phyloP scores from a whole-genome alignment of 2,329 filamentous ascomycete genomes.

The Ophiocordyceps camponoti-floridani region DNA sequence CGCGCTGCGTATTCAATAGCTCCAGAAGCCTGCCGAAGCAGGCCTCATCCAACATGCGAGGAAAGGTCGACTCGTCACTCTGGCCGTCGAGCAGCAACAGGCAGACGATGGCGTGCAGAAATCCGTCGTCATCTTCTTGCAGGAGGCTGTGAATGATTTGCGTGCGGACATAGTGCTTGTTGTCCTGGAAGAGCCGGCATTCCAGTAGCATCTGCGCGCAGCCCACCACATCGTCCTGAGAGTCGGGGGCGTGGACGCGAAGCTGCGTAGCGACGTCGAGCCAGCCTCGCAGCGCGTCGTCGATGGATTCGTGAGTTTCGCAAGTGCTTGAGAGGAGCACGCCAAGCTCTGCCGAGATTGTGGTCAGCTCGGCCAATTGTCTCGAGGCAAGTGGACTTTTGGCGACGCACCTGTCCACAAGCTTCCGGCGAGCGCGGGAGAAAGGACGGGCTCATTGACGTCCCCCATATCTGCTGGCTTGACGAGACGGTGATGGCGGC shows the following conservation, averaged over 20 bases:
- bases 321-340: constrained; percentile 27
- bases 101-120: constrained; percentile 67
- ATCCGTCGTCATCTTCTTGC: constrained; percentile 67
- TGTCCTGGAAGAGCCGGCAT: constrained; percentile 53
- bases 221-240: constrained; percentile 61
- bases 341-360: constrained; percentile 25
- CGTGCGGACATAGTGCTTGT: constrained; percentile 74
- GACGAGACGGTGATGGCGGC: constrained; percentile 10
- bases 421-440: constrained; percentile 63
- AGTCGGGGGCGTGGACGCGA: constrained; percentile 56
- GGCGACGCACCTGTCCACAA: constrained; percentile 63
- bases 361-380: neutral
- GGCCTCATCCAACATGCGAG: constrained; percentile 72
- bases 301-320: constrained; percentile 43
- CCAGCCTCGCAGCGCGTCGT: constrained; percentile 73
- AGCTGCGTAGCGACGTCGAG: constrained; percentile 60
- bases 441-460: constrained; percentile 43
- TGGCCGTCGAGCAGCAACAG: constrained; percentile 80
- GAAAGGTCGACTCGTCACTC: constrained; percentile 58
- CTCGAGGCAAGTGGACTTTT: neutral
- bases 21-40: constrained; percentile 73
- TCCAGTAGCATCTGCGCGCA: constrained; percentile 67
- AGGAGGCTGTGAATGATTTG: constrained; percentile 80
- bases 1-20: constrained; percentile 49
- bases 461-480: constrained; percentile 30